Base-by-base conservation (phyloP, 331 rosid genomes). In the Erythrophleum ivorense region DNA sequence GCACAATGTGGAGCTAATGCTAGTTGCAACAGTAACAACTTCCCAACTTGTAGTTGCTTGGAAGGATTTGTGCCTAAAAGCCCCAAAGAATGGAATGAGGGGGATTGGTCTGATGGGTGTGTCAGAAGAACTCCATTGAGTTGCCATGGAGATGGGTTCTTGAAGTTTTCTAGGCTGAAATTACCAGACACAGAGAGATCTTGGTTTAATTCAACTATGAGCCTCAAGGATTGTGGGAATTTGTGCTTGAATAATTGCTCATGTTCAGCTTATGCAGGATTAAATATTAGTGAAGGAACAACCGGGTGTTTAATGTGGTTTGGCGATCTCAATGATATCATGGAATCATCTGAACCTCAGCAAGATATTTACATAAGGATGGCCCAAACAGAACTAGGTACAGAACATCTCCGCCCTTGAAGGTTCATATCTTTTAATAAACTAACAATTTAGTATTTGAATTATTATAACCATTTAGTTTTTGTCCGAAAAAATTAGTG, bases 331-430 rank as follows among this genome's bases (percentile, higher is more conserved):
- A 11, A 45, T 55, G 81, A 81, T 53, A 75, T 75, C 31, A 75
- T 29, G 55, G 60, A 43, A 9, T n/a, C 57, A 48, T 0, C 71
- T 45, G 52, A n/a, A 41, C 80, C 82, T 57, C 77, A 66, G 48
- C 79, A 88, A 82, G 86, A 86, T 71, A n/a, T 88, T 34, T 85
- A 78, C 63, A 49, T 88, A 55, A 85, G 78, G 70, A 15, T 88
- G 77, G 75, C 78, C 21, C 77, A 67, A 9, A 34, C 81, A 24
- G 86, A 85, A 43, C 16, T 84, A 75, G 86, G 91, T 88, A 78
- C 5, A 52, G 15, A 31, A 50, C 5, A 43, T 43, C 46, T 43
- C n/a, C 73, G 38, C 2, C 45, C 45, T 33, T 16, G 41, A 50
- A 52, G 9, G n/a, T 38, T 16, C 24, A 21, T 18, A 36, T 36